Evolutionary conservation across 345 rosid species (phyloP).

Genomic region (Eucalyptus pumila): DNA sequence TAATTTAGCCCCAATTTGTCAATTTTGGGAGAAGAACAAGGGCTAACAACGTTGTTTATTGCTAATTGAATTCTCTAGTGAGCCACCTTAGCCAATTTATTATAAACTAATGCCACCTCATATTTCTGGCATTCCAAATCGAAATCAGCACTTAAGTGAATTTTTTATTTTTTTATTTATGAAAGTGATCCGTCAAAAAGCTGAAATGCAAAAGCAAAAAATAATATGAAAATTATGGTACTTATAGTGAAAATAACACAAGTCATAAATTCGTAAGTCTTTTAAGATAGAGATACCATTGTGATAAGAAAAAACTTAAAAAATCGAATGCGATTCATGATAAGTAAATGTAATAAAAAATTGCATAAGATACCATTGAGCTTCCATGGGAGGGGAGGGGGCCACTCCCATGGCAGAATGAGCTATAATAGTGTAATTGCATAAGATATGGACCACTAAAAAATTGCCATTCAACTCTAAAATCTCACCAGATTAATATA

Average conservation of each 20-base stretch:
- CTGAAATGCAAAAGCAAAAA: too few relatives aligned
- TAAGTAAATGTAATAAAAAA: too few relatives aligned
- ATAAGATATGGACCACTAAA: not conserved
- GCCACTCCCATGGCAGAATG: not conserved
- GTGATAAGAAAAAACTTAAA: too few relatives aligned
- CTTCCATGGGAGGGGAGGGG: not conserved
- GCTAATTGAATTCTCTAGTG: not conserved
- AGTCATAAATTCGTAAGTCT: not conserved
- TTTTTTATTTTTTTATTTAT: too few relatives aligned
- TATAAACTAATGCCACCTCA: not conserved
- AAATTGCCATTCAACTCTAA: not conserved
- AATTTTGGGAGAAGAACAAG: not conserved
- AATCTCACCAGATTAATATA: not conserved
- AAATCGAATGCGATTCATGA: not conserved
- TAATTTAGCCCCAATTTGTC: not conserved
- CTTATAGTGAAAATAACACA: too few relatives aligned
- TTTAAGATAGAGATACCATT: not conserved
- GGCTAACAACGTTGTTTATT: not conserved
- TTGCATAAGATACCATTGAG: too few relatives aligned
- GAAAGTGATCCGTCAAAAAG: too few relatives aligned
- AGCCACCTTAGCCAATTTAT: not conserved
- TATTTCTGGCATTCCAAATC: not conserved
- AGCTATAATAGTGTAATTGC: not conserved
- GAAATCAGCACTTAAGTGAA: not conserved
- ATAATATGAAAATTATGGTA: too few relatives aligned